A percentile compares a stretch with the other conserved stretches of the same genome.
These are phyloP conservation scores for Furcasterigmium furcatum DNA, from an alignment of 2,329 filamentous ascomycete genomes.

Conservation along the genomic window DNA sequence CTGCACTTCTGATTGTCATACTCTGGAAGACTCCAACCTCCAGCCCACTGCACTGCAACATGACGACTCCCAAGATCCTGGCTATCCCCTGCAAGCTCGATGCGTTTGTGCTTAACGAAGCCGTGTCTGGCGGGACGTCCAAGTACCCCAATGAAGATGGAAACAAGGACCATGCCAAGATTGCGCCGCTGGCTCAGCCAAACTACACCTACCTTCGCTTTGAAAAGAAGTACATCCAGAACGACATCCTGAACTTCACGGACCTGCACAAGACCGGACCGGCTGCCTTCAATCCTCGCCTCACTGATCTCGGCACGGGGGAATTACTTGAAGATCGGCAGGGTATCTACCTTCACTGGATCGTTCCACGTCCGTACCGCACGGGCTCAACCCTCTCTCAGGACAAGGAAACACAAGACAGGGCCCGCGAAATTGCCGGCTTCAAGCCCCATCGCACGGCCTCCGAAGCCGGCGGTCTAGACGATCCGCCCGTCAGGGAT, in stretches of 20 bases:
- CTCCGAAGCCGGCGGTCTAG: too few relatives aligned
- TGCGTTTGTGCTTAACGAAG: neutral
- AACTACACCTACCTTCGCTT: slow-evolving; percentile 42
- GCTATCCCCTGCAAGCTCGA: neutral
- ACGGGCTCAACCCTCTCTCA: slow-evolving; percentile 12
- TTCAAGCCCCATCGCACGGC: neutral
- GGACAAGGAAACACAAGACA: neutral
- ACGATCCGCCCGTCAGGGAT: neutral
- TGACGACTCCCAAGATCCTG: neutral
- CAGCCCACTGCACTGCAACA: too few relatives aligned
- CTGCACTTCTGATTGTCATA: too few relatives aligned
- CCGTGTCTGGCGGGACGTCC: neutral
- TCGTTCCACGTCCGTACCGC: slow-evolving; percentile 31
- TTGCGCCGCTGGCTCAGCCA: slow-evolving; percentile 39
- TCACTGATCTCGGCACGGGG: slow-evolving; percentile 29
- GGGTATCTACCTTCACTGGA: slow-evolving; percentile 42
- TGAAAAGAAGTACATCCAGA: slow-evolving; percentile 26
- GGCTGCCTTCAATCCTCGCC: slow-evolving; percentile 24
- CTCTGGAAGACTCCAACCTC: too few relatives aligned
- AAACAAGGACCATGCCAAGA: slow-evolving; percentile 11
- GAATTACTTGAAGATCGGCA: slow-evolving; percentile 10
- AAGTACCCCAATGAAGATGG: neutral
- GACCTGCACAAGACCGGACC: slow-evolving; percentile 33
- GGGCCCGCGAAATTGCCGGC: neutral
- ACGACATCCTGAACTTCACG: slow-evolving; percentile 30